Evolutionary conservation across 768 basidiomycete genomes (phyloP), one percentile per base, ranked within the genome.

Genomic region (Mrakia blollopis): DNA sequence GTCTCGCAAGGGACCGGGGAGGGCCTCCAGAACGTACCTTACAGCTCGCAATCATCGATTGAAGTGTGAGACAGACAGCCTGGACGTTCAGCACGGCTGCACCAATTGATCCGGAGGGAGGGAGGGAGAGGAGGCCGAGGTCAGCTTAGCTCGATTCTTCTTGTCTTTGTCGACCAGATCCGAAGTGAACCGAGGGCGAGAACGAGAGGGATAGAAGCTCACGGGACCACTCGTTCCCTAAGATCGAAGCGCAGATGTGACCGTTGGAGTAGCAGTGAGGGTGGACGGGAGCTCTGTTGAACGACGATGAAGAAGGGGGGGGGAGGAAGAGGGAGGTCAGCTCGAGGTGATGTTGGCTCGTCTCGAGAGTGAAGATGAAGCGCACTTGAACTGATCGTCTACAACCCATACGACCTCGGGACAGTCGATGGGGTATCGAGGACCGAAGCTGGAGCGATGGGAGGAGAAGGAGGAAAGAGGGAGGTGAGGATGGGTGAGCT

Each of bases 31-130:
- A 3, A 79, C 84, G 28, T 54, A 91, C 92, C 89, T 92, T 94
- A 88, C 91, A 93, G 10, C 91, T 92, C 32, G 92, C 93, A 76
- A 95, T 87, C 93, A 95, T 95, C 81, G 91, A 92, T 85, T 94
- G 93, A 67, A 95, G 84, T 5, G 93, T 94, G 25, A 93, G 88
- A 80, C 92, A 93, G 61, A 94, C 89, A 3, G 91, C 88, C 37
- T 90, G 86, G 30, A 92, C 92, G 78, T 74, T 62, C 30, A 37
- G 16, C 32, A 70, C 35, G 16, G 37, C 47, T 65, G 44, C 8
- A 21, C 18, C 25, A 21, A 21, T 14, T 23, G 50, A 47, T n/a
- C 18, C n/a, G 37, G 23, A 69, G 39, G 41, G n/a, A 41, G 68
- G 35, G 39, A 69, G 44, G 18, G 25, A 47, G 47, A 13, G 50